Evolutionary conservation across 192 early-diverging fungal species (phyloP), one percentile per base, ranked within the genome.

Genomic region (Rhizophlyctis rosea): DNA sequence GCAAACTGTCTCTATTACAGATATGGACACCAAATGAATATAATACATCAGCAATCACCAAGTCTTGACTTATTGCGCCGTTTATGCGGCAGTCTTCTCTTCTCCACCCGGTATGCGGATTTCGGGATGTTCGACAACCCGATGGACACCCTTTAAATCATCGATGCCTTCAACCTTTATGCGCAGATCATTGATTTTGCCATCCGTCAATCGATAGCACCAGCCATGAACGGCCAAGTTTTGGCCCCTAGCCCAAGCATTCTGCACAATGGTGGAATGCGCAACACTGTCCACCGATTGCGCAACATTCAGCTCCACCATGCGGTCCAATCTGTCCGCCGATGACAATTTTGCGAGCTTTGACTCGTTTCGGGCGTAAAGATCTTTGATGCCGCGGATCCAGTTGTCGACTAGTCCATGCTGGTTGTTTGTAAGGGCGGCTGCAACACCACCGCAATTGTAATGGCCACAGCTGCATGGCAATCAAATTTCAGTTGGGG

Each of bases 211-310:
- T 3, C 65, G 61, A 55, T 76, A 82, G n/a, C 57, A 73, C 75
- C 71, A 81, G 13, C 79, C 81, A 57, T 81, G 71, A 24, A 81
- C 69, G 27, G 79, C 80, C 23, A 98, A 64, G 57, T 78, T 61
- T 62, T 85, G 89, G 34, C 88, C 90, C 16, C 80, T 68, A 28
- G 69, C 72, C 93, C 93, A 98, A 1, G 94, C 94, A 50, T 89
- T 88, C 59, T 94, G 93, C 47, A 96, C 86, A 28, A 91, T 86
- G n/a, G 86, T 87, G n/a, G 90, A 91, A 55, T 87, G 78, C 36
- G 81, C 77, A 4, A 96, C 83, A 57, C 89, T 90, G 35, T 77
- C 57, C 25, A 93, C 90, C 34, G 81, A 84, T 62, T 89, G 77
- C 34, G 83, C 78, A 13, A 91, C 90, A 69, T 98, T 95, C n/a